Conservation (phyloP, 805 yeast species). For the Candida argentea region DNA sequence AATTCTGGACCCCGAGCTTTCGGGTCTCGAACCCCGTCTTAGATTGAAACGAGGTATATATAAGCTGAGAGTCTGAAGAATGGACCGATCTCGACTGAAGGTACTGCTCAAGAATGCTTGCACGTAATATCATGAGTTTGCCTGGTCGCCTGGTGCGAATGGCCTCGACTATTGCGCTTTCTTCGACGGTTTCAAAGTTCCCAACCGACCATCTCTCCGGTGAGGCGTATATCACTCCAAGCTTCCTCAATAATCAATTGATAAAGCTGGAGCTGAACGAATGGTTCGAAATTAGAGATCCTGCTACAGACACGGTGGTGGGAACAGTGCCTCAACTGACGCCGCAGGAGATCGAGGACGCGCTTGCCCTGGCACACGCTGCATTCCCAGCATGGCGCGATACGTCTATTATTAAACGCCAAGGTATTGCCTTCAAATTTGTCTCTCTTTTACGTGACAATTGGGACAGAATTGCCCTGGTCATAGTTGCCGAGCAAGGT, state of each 20-base stretch:
- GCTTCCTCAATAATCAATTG: slow-evolving; percentile 41
- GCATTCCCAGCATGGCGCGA: slow-evolving; percentile 55
- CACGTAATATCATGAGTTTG: no score
- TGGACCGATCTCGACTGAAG: no score
- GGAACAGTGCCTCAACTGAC: slow-evolving; percentile 68
- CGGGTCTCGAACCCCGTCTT: no score
- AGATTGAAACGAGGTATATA: no score
- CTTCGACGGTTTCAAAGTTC: slow-evolving; percentile 24
- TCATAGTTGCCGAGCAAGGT: slow-evolving; percentile 44
- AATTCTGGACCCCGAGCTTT: no score
- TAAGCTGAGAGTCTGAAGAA: no score
- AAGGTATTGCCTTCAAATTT: slow-evolving; percentile 61
- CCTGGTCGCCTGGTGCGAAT: no score
- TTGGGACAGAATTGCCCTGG: slow-evolving; percentile 58
- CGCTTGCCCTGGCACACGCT: slow-evolving; percentile 51
- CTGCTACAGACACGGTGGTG: slow-evolving; percentile 61
- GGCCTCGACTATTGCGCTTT: slow-evolving; percentile 13
- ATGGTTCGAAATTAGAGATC: slow-evolving; percentile 67
- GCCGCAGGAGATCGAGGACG: slow-evolving; percentile 50
- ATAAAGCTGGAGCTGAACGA: slow-evolving; percentile 38
- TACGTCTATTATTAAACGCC: slow-evolving; percentile 52
- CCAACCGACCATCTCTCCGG: slow-evolving; percentile 31
- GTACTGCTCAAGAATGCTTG: no score
- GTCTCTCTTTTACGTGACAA: slow-evolving; percentile 54
- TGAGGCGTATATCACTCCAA: slow-evolving; percentile 41